These are phyloP conservation scores for Seiridium unicorne DNA, from an alignment of 2,329 filamentous ascomycete species.

Conservation along the genomic window DNA sequence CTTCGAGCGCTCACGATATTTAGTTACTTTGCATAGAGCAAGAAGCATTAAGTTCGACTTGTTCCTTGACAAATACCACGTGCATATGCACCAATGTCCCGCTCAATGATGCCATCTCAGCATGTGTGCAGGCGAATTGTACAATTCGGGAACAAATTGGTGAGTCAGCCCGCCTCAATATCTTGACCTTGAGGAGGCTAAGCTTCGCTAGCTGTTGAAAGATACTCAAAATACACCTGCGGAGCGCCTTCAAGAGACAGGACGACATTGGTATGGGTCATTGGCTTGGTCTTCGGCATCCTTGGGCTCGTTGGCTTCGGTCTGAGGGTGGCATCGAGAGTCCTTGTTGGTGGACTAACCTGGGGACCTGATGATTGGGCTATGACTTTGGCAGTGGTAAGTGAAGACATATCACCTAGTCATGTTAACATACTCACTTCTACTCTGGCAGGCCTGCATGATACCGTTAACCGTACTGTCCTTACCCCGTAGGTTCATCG, in stretches of 20 bases:
- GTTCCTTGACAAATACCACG: background rate
- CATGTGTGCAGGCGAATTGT: background rate
- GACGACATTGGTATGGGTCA: background rate
- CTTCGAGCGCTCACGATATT: background rate
- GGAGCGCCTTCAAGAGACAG: background rate
- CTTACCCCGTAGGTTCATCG: background rate
- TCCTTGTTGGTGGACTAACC: background rate
- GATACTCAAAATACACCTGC: background rate
- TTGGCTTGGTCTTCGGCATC: background rate
- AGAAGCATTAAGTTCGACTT: background rate
- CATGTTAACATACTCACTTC: background rate
- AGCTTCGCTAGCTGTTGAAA: background rate
- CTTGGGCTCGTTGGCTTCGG: background rate
- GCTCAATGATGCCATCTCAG: background rate
- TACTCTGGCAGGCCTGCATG: background rate
- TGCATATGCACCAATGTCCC: conserved; percentile 2
- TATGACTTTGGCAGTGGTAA: background rate
- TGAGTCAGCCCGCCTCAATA: background rate
- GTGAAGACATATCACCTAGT: background rate
- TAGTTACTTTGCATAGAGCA: background rate
- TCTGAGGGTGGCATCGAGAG: background rate
- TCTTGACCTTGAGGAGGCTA: background rate
- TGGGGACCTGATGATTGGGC: background rate
- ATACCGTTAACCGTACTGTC: background rate
- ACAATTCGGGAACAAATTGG: background rate